Percentiles rank a stretch among this genome's conserved stretches.
These are phyloP conservation scores for Steccherinum ochraceum DNA, from an alignment of 768 basidiomycete genomes.

Conservation along the genomic window DNA sequence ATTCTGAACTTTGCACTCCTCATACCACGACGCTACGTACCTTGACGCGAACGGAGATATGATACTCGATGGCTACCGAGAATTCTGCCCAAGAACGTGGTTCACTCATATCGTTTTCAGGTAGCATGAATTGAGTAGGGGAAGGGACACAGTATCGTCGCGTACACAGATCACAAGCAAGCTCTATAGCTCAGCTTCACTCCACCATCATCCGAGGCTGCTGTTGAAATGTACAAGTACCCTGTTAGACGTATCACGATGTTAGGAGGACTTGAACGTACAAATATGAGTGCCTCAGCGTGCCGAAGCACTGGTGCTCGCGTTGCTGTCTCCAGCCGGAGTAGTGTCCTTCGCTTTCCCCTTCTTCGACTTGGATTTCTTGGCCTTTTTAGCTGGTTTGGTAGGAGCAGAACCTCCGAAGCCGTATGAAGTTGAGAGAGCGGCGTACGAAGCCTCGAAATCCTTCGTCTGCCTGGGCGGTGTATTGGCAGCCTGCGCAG, in stretches of 20 bases:
- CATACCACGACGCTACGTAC: too few relatives aligned
- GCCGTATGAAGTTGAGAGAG: slow-evolving; percentile 21
- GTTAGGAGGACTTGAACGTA: background rate
- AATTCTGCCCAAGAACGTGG: too few relatives aligned
- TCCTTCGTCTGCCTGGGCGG: slow-evolving; percentile 13
- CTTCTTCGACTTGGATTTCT: background rate
- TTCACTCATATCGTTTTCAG: too few relatives aligned
- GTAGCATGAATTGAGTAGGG: too few relatives aligned
- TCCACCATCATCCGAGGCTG: too few relatives aligned
- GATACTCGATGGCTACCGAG: too few relatives aligned
- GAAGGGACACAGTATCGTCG: too few relatives aligned
- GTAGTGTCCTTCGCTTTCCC: background rate
- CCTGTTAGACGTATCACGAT: too few relatives aligned
- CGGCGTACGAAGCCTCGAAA: slow-evolving; percentile 22
- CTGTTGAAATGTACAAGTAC: too few relatives aligned
- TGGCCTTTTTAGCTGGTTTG: background rate
- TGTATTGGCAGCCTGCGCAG: background rate
- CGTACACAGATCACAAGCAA: background rate
- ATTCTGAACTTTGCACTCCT: too few relatives aligned
- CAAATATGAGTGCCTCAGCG: background rate
- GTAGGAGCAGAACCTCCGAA: slow-evolving; percentile 13
- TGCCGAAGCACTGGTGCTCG: background rate
- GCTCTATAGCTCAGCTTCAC: background rate
- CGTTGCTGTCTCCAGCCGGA: background rate
- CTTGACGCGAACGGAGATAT: too few relatives aligned